Evolutionary conservation across 1,139 yeast genomes (phyloP), one percentile per base, ranked within the genome.

Genomic region (Sporopachydermia cereana): DNA sequence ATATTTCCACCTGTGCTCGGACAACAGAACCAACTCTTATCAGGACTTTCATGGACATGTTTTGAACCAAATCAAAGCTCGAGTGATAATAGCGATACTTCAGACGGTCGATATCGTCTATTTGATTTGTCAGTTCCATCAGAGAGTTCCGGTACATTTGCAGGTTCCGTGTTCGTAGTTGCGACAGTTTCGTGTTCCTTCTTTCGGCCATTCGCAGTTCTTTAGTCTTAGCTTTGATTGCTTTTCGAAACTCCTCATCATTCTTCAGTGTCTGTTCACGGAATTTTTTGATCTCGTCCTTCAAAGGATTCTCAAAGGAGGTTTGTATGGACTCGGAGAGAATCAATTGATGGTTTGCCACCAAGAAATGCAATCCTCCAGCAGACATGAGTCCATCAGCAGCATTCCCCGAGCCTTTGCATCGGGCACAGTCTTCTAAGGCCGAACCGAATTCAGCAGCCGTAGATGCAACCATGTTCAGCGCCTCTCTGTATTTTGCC

Each of bases 1-100:
- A 79, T 3, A 85, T 76, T 55, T 84, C 93, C 29, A 86, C 76
- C 56, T 85, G 91, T 1, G 93, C 91, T 45, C 86, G 66, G 2
- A 84, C 77, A 5, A 83, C 67, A 0, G 83, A 71, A 0, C 88
- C 84, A 1, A 85, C 71, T 48, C 71, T 68, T 9, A 64, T 59
- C 41, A 84, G 63, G 7, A 84, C 66, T 30, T 70, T 66, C 20
- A 67, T 67, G 43, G 80, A 77, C 45, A 84, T 71, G 2, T 74
- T 68, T 54, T 79, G 79, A 3, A 83, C 77, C 41, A 79, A 69
- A 36, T 73, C 76, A 51, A 69, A 74, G n/a, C 78, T 67, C 16
- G 71, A 68, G 46, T 72, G 69, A 58, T 82, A 83, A 58, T 83
- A 84, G 47, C 80, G 86, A 57, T 80, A 83, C 58, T 84, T 84